Base-by-base conservation (phyloP, 805 yeast species). In the Pichia membranifaciens region DNA sequence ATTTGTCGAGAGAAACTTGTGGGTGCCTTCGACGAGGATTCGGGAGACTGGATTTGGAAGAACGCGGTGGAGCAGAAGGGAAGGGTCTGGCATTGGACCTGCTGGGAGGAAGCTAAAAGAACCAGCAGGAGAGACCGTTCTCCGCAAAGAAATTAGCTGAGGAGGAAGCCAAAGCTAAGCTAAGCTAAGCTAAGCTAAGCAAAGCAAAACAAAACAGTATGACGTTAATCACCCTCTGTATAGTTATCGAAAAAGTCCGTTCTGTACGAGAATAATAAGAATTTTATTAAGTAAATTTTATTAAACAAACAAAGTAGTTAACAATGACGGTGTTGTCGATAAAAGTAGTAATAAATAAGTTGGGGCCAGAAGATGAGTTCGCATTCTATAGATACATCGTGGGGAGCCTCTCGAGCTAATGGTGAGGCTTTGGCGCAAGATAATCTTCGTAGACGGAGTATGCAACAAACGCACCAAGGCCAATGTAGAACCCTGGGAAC, bases 1-100 rank as follows among this genome's bases (percentile, higher is more conserved):
- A 76, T 85, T 28, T 86, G 95, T 63, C 78, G 77, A 57, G 95
- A 87, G 51, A 70, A 68, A 10, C 70, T 82, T 25, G 67, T 70
- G 40, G 83, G 83, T n/a, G 74, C 74, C 6, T 86, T 82, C 72
- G 81, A 79, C 54, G 91, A 84, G 55, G 84, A 80, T 40, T 65
- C 75, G 2, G 91, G 89, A 48, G 90, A 84, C 54, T 86, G 95
- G 95, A 76, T 85, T 18, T 85, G 90, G 89, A 73, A 70, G 51
- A 81, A 83, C 58, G 82, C 88, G 2, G 70, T 81, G 13, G 71
- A 70, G 44, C 70, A 69, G 1, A 69, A 73, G 44, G 63, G 65
- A 12, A 58, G 52, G 41, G 71, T 78, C 22, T 81, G 77, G 59
- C 93, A 86, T 65, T 81, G 81, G 36, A 72, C 79, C 1, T 86